A percentile compares a stretch with the other conserved stretches of the same genome.
Evolutionary conservation across 2,329 filamentous ascomycete genomes (phyloP).

Genomic region (Fusarium subglutinans): DNA sequence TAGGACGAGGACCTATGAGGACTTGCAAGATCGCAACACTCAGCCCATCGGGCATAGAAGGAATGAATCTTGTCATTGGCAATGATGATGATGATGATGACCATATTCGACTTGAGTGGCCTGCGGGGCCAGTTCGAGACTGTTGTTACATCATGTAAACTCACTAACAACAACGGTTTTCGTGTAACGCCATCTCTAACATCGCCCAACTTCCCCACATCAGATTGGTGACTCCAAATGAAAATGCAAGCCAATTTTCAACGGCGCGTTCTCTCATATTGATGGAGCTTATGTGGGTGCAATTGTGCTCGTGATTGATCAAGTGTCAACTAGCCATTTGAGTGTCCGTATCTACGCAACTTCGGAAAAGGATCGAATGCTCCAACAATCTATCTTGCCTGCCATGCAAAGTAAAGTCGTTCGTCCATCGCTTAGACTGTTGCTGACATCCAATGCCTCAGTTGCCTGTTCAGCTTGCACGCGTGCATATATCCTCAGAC

Average conservation of each 20-base stretch:
- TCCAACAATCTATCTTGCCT: not conserved
- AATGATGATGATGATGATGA: constrained; percentile 5
- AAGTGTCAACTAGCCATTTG: not conserved
- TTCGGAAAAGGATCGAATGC: not conserved
- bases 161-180: constrained; percentile 35
- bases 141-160: constrained; percentile 31
- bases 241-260: not conserved
- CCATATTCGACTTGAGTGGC: constrained; percentile 26
- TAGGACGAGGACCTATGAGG: constrained; percentile 20
- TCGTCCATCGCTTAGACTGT: not conserved
- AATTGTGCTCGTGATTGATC: not conserved
- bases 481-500: constrained; percentile 11
- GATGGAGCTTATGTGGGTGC: not conserved
- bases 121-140: constrained; percentile 24
- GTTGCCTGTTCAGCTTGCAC: constrained; percentile 2
- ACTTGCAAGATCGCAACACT: constrained; percentile 17
- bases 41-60: constrained; percentile 9
- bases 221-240: not conserved
- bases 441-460: constrained; percentile 5
- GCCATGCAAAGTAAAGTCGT: not conserved
- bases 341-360: not conserved
- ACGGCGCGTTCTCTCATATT: not conserved
- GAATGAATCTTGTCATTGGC: constrained; percentile 3
- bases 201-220: constrained; percentile 20
- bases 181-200: constrained; percentile 25